Evolutionary conservation across 2,329 filamentous ascomycete species (phyloP).

Genomic region (Stagonosporopsis rhizophila): DNA sequence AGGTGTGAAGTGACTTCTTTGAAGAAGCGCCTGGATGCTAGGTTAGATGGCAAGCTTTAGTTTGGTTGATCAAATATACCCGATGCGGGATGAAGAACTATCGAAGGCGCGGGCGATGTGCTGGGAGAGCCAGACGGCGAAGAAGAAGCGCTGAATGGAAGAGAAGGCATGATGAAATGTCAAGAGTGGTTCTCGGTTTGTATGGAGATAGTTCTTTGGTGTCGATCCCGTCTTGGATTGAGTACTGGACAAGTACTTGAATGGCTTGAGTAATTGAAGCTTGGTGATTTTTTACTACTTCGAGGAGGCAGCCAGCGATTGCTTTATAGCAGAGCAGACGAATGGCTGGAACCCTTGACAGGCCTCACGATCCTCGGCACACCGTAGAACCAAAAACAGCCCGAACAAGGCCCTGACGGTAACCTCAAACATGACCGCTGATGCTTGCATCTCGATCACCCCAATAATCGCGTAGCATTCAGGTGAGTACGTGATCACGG

Average conservation of each 20-base stretch:
- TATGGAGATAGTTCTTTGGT: constrained; percentile 41
- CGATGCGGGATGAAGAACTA: constrained; percentile 50
- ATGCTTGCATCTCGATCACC: constrained; percentile 45
- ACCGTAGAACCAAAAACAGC: constrained; percentile 42
- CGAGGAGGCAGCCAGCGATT: constrained; percentile 34
- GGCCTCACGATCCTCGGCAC: constrained; percentile 32
- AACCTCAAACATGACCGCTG: constrained; percentile 36
- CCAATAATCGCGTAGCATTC: constrained; percentile 34
- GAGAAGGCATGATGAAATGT: constrained; percentile 46
- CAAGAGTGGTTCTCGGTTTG: constrained; percentile 34
- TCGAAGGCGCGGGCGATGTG: constrained; percentile 44
- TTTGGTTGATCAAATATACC: constrained; percentile 51
- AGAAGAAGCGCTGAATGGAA: constrained; percentile 46
- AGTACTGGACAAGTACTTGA: constrained; percentile 13
- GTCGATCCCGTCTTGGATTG: constrained; percentile 40
- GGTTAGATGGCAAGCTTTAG: constrained; percentile 47
- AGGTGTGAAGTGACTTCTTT: constrained; percentile 46
- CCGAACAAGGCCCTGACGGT: constrained; percentile 38
- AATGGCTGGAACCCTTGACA: constrained; percentile 20
- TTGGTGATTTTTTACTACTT: constrained; percentile 36
- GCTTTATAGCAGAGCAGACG: constrained; percentile 43
- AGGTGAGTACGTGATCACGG: constrained; percentile 29
- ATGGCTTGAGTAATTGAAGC: constrained; percentile 30
- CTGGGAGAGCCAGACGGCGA: constrained; percentile 46
- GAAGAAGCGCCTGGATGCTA: constrained; percentile 39